A percentile compares a stretch with the other conserved stretches of the same genome.
phyloP scores from a whole-genome alignment of 1,284 basidiomycete genomes.

The Sanghuangporus sanghuang region DNA sequence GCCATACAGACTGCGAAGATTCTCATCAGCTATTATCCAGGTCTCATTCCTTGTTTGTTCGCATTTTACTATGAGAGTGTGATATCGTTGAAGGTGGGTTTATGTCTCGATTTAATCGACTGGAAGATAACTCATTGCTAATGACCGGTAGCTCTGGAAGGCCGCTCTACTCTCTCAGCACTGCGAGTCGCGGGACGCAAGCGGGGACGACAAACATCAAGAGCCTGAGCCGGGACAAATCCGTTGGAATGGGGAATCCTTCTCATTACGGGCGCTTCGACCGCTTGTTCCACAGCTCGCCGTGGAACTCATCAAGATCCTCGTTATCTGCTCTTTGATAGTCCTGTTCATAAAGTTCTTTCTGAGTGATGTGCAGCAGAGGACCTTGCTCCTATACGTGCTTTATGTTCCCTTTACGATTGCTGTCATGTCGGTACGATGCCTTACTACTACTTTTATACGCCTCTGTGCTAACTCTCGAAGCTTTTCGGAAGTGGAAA shows the following conservation, averaged over 20 bases:
- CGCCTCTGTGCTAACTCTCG: background rate
- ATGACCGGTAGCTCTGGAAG: too few relatives aligned
- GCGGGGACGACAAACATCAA: too few relatives aligned
- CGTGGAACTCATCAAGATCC: too few relatives aligned
- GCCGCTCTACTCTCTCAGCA: too few relatives aligned
- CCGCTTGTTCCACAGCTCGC: too few relatives aligned
- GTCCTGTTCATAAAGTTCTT: background rate
- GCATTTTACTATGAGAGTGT: background rate
- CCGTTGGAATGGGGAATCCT: too few relatives aligned
- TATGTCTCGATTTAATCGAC: background rate
- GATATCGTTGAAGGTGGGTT: background rate
- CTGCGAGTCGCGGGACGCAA: too few relatives aligned
- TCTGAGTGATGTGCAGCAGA: background rate
- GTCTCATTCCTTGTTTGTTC: background rate
- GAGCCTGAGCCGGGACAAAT: too few relatives aligned
- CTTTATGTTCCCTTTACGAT: background rate
- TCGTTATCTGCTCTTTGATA: background rate
- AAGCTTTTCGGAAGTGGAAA: background rate
- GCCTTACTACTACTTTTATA: background rate
- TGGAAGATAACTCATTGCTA: too few relatives aligned
- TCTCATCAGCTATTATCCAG: background rate
- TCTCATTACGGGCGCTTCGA: too few relatives aligned
- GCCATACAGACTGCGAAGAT: background rate
- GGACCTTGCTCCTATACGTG: background rate
- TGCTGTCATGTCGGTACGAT: background rate